These are phyloP conservation scores for Lactarius psammicola DNA, from an alignment of 768 basidiomycete genomes.

Conservation along the genomic window DNA sequence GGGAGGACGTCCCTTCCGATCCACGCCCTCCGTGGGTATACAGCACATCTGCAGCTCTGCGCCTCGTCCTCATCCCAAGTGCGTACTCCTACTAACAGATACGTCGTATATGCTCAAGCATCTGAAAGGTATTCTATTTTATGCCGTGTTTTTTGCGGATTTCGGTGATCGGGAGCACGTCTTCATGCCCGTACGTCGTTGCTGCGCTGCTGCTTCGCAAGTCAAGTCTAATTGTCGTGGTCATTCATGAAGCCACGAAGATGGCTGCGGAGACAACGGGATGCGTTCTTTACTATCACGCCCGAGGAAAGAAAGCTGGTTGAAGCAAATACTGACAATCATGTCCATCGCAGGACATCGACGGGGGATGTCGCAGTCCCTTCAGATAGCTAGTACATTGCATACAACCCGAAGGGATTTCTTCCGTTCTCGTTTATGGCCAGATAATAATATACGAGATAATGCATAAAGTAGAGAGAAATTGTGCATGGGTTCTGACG, in stretches of 20 bases:
- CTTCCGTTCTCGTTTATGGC: not conserved
- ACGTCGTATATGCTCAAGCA: not conserved
- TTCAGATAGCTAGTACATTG: not conserved
- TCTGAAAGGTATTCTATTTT: slow-evolving; percentile 21
- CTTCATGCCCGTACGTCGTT: slow-evolving; percentile 30
- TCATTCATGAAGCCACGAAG: slow-evolving; percentile 47
- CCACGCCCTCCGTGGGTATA: slow-evolving; percentile 65
- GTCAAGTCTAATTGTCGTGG: slow-evolving; percentile 7
- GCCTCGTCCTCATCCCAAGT: slow-evolving; percentile 26
- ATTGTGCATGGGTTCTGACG: not conserved
- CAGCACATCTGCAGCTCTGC: slow-evolving; percentile 16
- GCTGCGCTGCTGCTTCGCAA: not conserved
- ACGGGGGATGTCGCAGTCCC: not conserved
- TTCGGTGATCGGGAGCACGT: slow-evolving; percentile 32
- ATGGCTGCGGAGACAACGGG: slow-evolving; percentile 52
- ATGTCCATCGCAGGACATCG: not conserved
- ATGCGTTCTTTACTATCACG: slow-evolving; percentile 56
- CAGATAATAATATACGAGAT: not conserved
- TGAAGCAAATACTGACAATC: slow-evolving; percentile 20
- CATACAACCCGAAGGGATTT: not conserved
- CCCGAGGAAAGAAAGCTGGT: slow-evolving; percentile 51
- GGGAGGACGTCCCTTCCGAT: slow-evolving; percentile 35
- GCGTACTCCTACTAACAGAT: not conserved
- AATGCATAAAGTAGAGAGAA: not conserved
- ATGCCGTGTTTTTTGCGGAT: slow-evolving; percentile 30